Conservation (phyloP, 176 grass and related monocot species). For the Zoysia pacifica region DNA sequence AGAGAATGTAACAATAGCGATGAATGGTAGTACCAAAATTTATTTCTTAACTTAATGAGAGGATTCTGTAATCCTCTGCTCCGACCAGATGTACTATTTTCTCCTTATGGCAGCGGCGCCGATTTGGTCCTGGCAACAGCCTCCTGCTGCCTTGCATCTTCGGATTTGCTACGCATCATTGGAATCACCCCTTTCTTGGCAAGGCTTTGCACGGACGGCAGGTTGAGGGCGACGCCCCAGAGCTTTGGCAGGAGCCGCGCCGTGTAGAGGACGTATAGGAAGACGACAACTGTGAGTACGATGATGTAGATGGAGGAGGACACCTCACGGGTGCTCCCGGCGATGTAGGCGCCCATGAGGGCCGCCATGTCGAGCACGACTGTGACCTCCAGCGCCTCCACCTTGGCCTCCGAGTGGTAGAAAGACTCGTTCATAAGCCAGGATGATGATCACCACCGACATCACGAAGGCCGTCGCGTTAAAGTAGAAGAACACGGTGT, state of each 20-base stretch:
- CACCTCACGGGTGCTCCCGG: conserved; percentile 3
- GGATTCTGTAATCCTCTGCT: too few relatives aligned
- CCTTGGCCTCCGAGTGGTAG: conserved; percentile 37
- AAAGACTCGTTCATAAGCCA: conserved; percentile 47
- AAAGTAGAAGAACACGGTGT: conserved; percentile 48
- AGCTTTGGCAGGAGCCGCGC: conserved; percentile 34
- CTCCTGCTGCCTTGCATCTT: too few relatives aligned
- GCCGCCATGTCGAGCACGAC: conserved; percentile 33
- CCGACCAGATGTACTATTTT: too few relatives aligned
- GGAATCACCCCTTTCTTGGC: too few relatives aligned
- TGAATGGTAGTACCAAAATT: too few relatives aligned
- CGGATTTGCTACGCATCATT: too few relatives aligned
- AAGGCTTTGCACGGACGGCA: neutral
- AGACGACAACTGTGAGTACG: conserved; percentile 28
- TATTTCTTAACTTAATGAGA: too few relatives aligned
- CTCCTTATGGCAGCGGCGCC: too few relatives aligned
- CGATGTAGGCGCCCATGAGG: conserved; percentile 46
- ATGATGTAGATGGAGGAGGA: conserved; percentile 44
- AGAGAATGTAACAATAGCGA: too few relatives aligned
- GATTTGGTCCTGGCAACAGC: too few relatives aligned
- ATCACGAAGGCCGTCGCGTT: conserved; percentile 42
- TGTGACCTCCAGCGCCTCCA: conserved; percentile 34
- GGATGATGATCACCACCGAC: conserved; percentile 47
- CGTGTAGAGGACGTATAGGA: too few relatives aligned
- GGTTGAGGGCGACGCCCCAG: neutral